A percentile compares a stretch with the other conserved stretches of the same genome.
phyloP scores from a whole-genome alignment of 768 basidiomycete genomes.

The Hypholoma sublateritium region DNA sequence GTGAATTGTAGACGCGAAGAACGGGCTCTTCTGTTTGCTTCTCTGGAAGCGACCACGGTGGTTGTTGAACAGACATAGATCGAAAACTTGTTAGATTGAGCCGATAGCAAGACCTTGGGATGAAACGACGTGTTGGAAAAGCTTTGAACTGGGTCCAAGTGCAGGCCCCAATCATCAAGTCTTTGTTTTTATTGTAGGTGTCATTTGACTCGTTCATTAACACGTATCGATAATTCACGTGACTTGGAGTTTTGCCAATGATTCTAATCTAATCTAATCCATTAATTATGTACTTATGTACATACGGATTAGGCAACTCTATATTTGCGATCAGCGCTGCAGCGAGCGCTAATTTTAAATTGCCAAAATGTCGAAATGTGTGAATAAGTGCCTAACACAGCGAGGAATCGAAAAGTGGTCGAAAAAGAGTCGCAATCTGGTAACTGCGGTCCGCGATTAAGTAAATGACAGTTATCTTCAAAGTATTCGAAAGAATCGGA shows the following conservation, averaged over 20 bases:
- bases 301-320: neutral
- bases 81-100: constrained; percentile 5
- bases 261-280: neutral
- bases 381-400: neutral
- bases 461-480: no score
- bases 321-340: neutral
- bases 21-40: constrained; percentile 54
- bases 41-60: constrained; percentile 53
- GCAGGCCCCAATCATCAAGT: constrained; percentile 24
- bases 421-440: no score
- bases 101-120: neutral
- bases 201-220: constrained; percentile 3
- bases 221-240: constrained; percentile 13
- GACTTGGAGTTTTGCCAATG: no score
- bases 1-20: constrained; percentile 87
- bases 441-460: no score
- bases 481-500: no score
- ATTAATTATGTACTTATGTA: neutral
- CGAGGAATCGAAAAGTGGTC: no score
- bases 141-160: constrained; percentile 17
- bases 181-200: constrained; percentile 3
- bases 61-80: constrained; percentile 60
- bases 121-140: constrained; percentile 15
- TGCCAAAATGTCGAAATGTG: neutral
- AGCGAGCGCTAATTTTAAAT: constrained; percentile 1